Evolutionary conservation across 345 rosid genomes (phyloP), one percentile per base, ranked within the genome.

Genomic region (Psidium friedrichsthalianum): DNA sequence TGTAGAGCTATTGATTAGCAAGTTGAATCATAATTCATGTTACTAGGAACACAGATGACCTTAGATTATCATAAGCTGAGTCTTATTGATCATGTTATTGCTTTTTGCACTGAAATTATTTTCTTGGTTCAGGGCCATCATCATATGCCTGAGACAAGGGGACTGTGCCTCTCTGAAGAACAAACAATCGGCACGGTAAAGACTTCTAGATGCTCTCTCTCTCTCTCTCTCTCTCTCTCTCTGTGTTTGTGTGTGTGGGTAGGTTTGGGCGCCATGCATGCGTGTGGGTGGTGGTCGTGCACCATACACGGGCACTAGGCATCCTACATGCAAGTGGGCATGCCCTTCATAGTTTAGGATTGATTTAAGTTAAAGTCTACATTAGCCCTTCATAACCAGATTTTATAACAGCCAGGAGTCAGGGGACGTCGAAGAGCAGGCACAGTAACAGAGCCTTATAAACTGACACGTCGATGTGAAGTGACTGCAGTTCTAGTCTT

Each of bases 71-170:
- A 56, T 42, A 83, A 55, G 25, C 27, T 83, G 44, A 53, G 84
- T 22, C 4, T 12, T 18, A 82, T 25, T 32, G 40, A 18, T 40
- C 51, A 42, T 14, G 59, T 21, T 36, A 36, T 69, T 36, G 78
- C 47, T 69, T 69, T 69, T 36, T 69, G 78, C 24, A 32, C 12
- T 86, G 32, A 9, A 56, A 6, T 7, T 52, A 76, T 90, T 85
- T 86, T 54, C 82, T 24, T 83, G 84, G 83, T 32, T 56, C 88
- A 96, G 99, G 97, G 98, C 74, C 98, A 96, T 90, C 93, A 96
- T 91, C 98, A 98, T 91, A 93, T 96, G 92, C 96, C 98, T 6
- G 99, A 96, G 90, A 98, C 99, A 29, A 92, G 99, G 93, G 99
- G 99, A 87, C 94, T 98, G 83, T 98, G 99, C 91, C 93, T 98